A percentile compares a stretch with the other conserved stretches of the same genome.
phyloP scores from a whole-genome alignment of 257 asterid genomes.

The Phtheirospermum japonicum region DNA sequence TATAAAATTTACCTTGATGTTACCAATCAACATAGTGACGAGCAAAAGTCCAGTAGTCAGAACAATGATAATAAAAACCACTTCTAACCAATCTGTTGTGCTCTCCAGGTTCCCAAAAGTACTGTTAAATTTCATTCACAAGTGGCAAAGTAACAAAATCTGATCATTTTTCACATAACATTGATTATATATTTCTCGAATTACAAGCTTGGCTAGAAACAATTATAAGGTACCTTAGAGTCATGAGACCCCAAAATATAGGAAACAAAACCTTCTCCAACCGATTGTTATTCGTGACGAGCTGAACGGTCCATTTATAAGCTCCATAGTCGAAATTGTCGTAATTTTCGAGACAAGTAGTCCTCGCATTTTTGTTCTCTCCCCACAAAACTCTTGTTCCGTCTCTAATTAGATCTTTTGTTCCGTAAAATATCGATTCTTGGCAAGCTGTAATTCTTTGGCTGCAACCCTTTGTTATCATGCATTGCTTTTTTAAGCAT shows the following conservation, averaged over 20 bases:
- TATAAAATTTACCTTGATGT: constrained; percentile 65
- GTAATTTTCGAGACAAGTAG: constrained; percentile 52
- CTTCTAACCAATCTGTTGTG: constrained; percentile 95
- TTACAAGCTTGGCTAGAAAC: not conserved
- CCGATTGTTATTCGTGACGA: constrained; percentile 67
- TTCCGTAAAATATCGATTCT: constrained; percentile 54
- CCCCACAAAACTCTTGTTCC: constrained; percentile 56
- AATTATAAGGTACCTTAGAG: constrained; percentile 57
- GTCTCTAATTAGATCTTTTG: constrained; percentile 44
- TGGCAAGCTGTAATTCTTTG: constrained; percentile 48
- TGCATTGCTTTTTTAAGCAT: constrained; percentile 57
- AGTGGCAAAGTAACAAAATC: too few relatives aligned
- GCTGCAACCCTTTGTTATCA: constrained; percentile 36
- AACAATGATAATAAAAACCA: constrained; percentile 83
- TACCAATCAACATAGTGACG: constrained; percentile 97
- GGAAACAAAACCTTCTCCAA: constrained; percentile 88
- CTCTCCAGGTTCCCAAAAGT: constrained; percentile 96
- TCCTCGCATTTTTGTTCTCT: constrained; percentile 48
- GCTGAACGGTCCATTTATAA: constrained; percentile 96
- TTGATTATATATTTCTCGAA: not conserved
- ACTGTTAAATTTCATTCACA: too few relatives aligned
- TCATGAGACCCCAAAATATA: constrained; percentile 98
- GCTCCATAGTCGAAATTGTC: constrained; percentile 73
- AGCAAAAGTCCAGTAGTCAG: constrained; percentile 83
- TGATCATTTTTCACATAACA: not conserved